A percentile compares a stretch with the other conserved stretches of the same genome.
These are phyloP conservation scores for Mrakia hoshinonis DNA, from an alignment of 768 basidiomycete species.

Conservation along the genomic window DNA sequence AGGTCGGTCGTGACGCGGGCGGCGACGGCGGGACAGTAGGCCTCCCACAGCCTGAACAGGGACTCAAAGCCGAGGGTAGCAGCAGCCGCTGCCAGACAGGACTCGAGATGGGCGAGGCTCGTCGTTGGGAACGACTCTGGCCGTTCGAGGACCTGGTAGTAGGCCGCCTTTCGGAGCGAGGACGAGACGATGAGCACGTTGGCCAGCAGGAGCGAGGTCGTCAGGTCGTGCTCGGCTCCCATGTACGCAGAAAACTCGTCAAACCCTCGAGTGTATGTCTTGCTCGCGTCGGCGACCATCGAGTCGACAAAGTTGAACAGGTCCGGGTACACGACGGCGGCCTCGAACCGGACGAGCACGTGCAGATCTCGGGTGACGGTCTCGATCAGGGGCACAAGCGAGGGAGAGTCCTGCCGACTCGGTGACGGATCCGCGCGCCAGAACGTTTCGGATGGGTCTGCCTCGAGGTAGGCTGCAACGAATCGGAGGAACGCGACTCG, in stretches of 20 bases:
- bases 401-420: slow-evolving; percentile 43
- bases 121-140: slow-evolving; percentile 39
- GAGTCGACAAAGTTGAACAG: slow-evolving; percentile 37
- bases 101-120: slow-evolving; percentile 43
- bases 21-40: slow-evolving; percentile 66
- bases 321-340: slow-evolving; percentile 50
- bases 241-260: slow-evolving; percentile 47
- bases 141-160: slow-evolving; percentile 76
- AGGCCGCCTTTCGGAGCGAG: slow-evolving; percentile 65
- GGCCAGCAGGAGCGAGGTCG: slow-evolving; percentile 59
- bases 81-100: slow-evolving; percentile 56
- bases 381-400: slow-evolving; percentile 47
- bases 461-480: slow-evolving; percentile 54
- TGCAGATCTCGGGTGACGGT: slow-evolving; percentile 57
- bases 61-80: slow-evolving; percentile 56
- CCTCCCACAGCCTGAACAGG: slow-evolving; percentile 60
- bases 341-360: slow-evolving; percentile 73
- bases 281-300: slow-evolving; percentile 35
- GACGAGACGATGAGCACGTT: slow-evolving; percentile 55
- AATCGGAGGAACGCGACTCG: slow-evolving; percentile 56
- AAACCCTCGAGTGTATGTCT: slow-evolving; percentile 44
- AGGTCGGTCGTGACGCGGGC: slow-evolving; percentile 45
- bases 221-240: slow-evolving; percentile 49
- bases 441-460: slow-evolving; percentile 50
- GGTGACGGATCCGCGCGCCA: slow-evolving; percentile 43